These are phyloP conservation scores for Seiridium cupressi DNA, from an alignment of 2,329 filamentous ascomycete species.

Conservation along the genomic window DNA sequence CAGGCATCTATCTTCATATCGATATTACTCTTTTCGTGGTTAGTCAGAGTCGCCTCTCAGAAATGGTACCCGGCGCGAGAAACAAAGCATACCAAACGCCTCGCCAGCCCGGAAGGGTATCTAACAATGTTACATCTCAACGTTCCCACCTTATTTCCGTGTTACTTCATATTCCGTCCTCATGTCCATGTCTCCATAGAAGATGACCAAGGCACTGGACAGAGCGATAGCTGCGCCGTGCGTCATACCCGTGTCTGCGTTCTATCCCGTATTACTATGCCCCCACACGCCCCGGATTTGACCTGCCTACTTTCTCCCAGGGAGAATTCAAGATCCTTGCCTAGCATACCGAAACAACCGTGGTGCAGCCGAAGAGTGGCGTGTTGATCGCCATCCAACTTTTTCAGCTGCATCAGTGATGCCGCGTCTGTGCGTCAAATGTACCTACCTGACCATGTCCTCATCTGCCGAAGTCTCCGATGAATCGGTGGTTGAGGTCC, in stretches of 20 bases:
- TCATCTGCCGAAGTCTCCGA: neutral
- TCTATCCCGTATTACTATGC: too few relatives aligned
- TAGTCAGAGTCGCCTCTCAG: neutral
- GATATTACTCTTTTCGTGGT: neutral
- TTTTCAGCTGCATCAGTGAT: too few relatives aligned
- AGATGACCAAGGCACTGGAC: neutral
- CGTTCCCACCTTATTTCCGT: neutral
- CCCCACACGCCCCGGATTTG: too few relatives aligned
- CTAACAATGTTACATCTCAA: neutral
- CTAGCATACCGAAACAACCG: too few relatives aligned
- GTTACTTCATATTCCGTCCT: neutral
- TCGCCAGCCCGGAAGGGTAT: conserved; percentile 2
- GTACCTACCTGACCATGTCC: too few relatives aligned
- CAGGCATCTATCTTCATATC: neutral
- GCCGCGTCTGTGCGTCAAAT: too few relatives aligned
- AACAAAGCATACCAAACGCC: neutral
- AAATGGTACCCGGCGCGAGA: neutral
- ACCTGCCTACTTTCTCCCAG: too few relatives aligned
- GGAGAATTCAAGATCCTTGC: too few relatives aligned
- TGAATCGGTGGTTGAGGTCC: neutral
- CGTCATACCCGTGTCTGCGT: too few relatives aligned
- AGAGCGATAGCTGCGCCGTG: neutral
- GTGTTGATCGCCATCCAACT: too few relatives aligned
- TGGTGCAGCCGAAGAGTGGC: too few relatives aligned
- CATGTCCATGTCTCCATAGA: too few relatives aligned